Evolutionary conservation across 2,329 filamentous ascomycete species (phyloP).

Genomic region (Drechslerella coelobrocha): DNA sequence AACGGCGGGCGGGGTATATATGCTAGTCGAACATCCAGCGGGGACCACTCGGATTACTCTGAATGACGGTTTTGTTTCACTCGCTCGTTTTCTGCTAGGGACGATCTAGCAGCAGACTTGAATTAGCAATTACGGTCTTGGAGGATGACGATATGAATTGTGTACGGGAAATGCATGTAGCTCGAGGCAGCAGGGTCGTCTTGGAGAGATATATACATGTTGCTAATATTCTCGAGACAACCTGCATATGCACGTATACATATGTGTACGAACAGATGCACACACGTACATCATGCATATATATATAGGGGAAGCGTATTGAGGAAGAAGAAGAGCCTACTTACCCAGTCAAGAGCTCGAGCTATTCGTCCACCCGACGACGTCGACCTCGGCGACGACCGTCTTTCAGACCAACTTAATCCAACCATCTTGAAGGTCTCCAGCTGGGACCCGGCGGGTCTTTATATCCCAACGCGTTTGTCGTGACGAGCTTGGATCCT

Average conservation of each 20-base stretch:
- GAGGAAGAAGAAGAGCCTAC: background rate
- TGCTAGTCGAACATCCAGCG: too few species aligned
- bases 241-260: too few species aligned
- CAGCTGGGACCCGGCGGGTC: background rate
- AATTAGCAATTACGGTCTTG: background rate
- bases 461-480: too few species aligned
- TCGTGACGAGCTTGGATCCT: too few species aligned
- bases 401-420: background rate
- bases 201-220: too few species aligned
- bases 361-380: background rate
- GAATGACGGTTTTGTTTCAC: background rate
- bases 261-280: background rate
- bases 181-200: too few species aligned
- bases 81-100: background rate
- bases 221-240: too few species aligned
- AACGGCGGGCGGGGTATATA: background rate
- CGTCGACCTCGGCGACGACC: background rate
- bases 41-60: background rate
- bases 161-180: too few species aligned
- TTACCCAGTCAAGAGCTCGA: background rate
- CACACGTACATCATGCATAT: background rate
- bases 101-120: too few species aligned
- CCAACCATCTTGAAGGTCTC: background rate
- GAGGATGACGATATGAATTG: background rate
- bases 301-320: too few species aligned